phyloP scores from a whole-genome alignment of 306 rosid genomes.

The Inga laurina region DNA sequence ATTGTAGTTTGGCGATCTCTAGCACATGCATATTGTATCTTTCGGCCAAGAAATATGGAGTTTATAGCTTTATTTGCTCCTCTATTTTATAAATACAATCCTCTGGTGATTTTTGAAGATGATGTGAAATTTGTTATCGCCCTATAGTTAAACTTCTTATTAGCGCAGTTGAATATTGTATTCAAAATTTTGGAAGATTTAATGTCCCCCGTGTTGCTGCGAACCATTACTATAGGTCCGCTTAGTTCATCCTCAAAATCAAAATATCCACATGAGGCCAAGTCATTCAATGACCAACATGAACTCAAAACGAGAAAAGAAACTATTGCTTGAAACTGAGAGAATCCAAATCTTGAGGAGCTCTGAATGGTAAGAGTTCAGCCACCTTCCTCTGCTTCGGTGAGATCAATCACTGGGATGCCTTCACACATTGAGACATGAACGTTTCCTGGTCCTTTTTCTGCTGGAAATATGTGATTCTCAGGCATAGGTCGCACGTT shows the following conservation, averaged over 20 bases:
- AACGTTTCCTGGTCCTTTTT: neutral
- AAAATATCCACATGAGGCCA: slow-evolving; percentile 15
- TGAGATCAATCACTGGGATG: slow-evolving; percentile 22
- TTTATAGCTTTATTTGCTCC: too few relatives aligned
- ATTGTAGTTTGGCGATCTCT: too few relatives aligned
- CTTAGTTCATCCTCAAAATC: slow-evolving; percentile 24
- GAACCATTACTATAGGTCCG: neutral
- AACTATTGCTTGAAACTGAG: neutral
- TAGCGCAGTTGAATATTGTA: too few relatives aligned
- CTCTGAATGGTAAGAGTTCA: neutral
- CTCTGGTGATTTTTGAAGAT: too few relatives aligned
- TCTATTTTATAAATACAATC: too few relatives aligned
- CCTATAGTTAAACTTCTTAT: too few relatives aligned
- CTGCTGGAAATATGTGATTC: slow-evolving; percentile 6
- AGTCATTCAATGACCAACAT: slow-evolving; percentile 1
- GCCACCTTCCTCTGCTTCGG: neutral
- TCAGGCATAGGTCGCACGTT: neutral
- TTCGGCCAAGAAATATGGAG: too few relatives aligned
- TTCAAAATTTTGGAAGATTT: too few relatives aligned
- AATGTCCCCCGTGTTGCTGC: too few relatives aligned
- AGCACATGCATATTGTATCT: too few relatives aligned
- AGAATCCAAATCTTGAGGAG: slow-evolving; percentile 16
- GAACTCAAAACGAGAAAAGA: neutral
- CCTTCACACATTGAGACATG: neutral
- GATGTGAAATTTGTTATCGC: too few relatives aligned